These are phyloP conservation scores for Ganoderma boninense DNA, from an alignment of 1,284 basidiomycete species.

Conservation along the genomic window DNA sequence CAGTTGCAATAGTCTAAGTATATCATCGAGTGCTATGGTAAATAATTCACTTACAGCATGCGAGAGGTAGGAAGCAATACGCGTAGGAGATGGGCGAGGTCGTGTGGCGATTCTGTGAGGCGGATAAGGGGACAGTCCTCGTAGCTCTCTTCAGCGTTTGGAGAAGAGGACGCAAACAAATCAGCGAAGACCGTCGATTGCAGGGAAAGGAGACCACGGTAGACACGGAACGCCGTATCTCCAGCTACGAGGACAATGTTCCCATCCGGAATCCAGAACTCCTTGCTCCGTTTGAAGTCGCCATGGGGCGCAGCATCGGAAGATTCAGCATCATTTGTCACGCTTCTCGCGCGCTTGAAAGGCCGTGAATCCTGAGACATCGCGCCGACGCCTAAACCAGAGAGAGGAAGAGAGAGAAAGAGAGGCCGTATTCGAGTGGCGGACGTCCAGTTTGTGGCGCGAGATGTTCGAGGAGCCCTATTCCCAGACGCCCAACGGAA, in stretches of 20 bases:
- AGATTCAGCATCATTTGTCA: background rate
- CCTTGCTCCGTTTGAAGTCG: slow-evolving; percentile 30
- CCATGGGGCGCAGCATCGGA: background rate
- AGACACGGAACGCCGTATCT: slow-evolving; percentile 69
- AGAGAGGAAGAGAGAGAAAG: no score
- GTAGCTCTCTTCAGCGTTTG: slow-evolving; percentile 12
- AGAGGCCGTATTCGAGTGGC: no score
- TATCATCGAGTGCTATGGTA: background rate
- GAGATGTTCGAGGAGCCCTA: no score
- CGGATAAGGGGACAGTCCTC: slow-evolving; percentile 14
- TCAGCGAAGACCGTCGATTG: slow-evolving; percentile 74
- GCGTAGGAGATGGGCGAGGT: slow-evolving; percentile 14
- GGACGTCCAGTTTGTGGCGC: no score
- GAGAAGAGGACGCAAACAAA: slow-evolving; percentile 28
- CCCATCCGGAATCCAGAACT: slow-evolving; percentile 76
- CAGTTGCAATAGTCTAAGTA: background rate
- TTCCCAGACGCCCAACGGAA: no score
- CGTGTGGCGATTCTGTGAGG: slow-evolving; percentile 13
- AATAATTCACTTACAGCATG: background rate
- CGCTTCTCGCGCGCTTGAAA: background rate
- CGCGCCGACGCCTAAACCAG: background rate
- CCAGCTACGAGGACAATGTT: slow-evolving; percentile 69
- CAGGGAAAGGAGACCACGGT: slow-evolving; percentile 71
- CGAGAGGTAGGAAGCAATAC: slow-evolving; percentile 3
- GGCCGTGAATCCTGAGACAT: background rate